phyloP scores from a whole-genome alignment of 495 filamentous ascomycete species.

The Penicillium diatomitis region DNA sequence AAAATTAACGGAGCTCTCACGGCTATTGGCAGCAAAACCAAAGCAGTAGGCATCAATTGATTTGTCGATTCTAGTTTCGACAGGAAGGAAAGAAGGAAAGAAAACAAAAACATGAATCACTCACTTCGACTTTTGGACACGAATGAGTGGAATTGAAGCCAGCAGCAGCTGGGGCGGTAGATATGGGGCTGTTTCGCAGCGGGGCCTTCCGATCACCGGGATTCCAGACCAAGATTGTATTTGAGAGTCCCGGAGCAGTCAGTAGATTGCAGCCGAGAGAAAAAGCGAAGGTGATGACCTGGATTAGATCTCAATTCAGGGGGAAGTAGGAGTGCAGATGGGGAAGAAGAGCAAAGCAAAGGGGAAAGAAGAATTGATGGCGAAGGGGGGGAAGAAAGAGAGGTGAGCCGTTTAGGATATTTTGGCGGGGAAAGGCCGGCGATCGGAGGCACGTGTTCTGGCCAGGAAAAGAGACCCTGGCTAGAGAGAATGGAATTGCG shows the following conservation, averaged over 20 bases:
- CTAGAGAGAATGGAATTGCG: too few species aligned
- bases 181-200: constrained; percentile 6
- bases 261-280: too few species aligned
- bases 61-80: background rate
- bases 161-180: constrained; percentile 2
- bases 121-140: background rate
- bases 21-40: too few species aligned
- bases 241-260: too few species aligned
- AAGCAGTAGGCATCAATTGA: too few species aligned
- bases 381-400: constrained; percentile 6
- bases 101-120: background rate
- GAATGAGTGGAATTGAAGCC: constrained; percentile 5
- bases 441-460: constrained; percentile 25
- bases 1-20: background rate
- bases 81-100: too few species aligned
- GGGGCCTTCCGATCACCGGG: constrained; percentile 11
- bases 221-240: constrained; percentile 8
- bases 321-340: too few species aligned
- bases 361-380: constrained; percentile 1
- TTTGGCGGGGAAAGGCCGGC: constrained; percentile 18
- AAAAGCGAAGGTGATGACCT: background rate
- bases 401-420: constrained; percentile 6
- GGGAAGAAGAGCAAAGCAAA: background rate
- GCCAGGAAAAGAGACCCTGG: background rate
- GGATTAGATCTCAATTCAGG: background rate